phyloP scores from a whole-genome alignment of 1,139 yeast species.

The Blastobotrys illinoisensis region DNA sequence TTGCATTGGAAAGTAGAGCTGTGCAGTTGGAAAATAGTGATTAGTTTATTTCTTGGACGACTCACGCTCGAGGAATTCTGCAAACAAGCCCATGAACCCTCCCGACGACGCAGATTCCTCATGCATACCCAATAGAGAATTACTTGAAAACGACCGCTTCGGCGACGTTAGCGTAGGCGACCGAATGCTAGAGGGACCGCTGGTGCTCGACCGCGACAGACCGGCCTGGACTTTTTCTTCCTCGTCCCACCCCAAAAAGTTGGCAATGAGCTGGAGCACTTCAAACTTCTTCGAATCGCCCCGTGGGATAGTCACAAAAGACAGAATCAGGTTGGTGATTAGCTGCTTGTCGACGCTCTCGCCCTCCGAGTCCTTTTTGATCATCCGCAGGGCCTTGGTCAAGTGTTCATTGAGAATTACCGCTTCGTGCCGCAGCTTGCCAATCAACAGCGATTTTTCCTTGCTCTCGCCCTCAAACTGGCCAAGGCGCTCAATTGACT shows the following conservation, averaged over 20 bases:
- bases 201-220: conserved; percentile 41
- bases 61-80: conserved; percentile 82
- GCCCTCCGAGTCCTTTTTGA: conserved; percentile 67
- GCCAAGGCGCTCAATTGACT: conserved; percentile 25
- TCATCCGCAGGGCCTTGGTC: conserved; percentile 79
- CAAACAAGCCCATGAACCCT: conserved; percentile 82
- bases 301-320: conserved; percentile 81
- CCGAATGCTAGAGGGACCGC: conserved; percentile 22
- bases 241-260: conserved; percentile 84
- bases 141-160: conserved; percentile 16
- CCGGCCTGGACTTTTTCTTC: conserved; percentile 81
- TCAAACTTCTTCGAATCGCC: conserved; percentile 94
- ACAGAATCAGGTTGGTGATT: conserved; percentile 76
- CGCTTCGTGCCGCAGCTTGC: conserved; percentile 91
- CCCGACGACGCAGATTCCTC: conserved; percentile 40
- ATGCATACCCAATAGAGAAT: conserved; percentile 11
- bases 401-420: conserved; percentile 91
- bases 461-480: conserved; percentile 51
- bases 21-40: neutral
- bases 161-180: conserved; percentile 15
- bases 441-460: conserved; percentile 73
- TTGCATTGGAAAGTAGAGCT: conserved; percentile 76
- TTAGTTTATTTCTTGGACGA: conserved; percentile 15
- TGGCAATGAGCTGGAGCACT: conserved; percentile 77
- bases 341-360: conserved; percentile 83